Percentiles rank a stretch among this genome's conserved stretches.
These are phyloP conservation scores for Pseudoscleropodium purum DNA, from an alignment of 225 moss, liverwort and hornwort genomes.

Conservation along the genomic window DNA sequence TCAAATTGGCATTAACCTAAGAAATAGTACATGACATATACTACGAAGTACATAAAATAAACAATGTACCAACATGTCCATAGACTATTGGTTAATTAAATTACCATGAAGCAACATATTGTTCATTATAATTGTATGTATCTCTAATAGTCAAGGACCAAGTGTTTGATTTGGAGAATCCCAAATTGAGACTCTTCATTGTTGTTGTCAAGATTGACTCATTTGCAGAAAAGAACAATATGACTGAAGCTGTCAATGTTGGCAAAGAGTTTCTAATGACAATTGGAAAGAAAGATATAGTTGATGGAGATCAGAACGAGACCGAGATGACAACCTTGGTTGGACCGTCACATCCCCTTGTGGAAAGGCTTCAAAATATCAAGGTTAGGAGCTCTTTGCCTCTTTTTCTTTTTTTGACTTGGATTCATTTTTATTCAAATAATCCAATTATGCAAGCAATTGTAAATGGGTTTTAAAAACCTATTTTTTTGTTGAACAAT, in stretches of 20 bases:
- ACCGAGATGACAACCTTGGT: conserved; percentile 22
- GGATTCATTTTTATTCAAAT: not conserved
- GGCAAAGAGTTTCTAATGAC: conserved; percentile 60
- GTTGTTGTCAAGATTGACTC: conserved; percentile 36
- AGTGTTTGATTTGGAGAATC: not conserved
- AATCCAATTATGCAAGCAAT: not conserved
- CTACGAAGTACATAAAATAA: not conserved
- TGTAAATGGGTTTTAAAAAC: no score
- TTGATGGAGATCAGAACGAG: conserved; percentile 22
- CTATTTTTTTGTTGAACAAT: no score
- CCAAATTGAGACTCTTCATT: not conserved
- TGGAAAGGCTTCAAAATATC: conserved; percentile 49
- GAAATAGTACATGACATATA: not conserved
- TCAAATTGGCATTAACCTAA: not conserved
- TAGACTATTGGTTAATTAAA: not conserved
- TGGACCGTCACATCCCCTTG: conserved; percentile 40
- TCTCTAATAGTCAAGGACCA: not conserved
- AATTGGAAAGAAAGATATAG: conserved; percentile 17
- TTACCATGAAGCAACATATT: not conserved
- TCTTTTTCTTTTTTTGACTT: not conserved
- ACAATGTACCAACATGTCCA: not conserved
- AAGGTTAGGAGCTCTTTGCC: conserved; percentile 30
- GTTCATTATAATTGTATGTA: not conserved
- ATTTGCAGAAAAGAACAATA: conserved; percentile 68
- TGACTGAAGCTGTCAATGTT: conserved; percentile 70